phyloP scores from a whole-genome alignment of 768 basidiomycete genomes.

The Russula vinacea region DNA sequence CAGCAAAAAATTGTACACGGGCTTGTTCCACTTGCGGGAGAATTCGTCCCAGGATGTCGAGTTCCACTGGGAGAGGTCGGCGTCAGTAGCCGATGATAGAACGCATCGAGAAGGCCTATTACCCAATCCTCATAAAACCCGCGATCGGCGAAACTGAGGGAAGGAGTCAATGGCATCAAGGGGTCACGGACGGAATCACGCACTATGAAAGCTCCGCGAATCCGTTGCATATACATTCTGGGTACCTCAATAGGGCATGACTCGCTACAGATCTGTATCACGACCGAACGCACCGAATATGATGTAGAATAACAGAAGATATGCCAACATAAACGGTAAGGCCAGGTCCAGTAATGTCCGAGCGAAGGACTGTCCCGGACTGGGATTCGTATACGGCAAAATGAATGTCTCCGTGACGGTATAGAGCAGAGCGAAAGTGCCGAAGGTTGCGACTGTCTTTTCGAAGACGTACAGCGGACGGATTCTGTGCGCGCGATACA shows the following conservation, averaged over 20 bases:
- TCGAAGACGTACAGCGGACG: slow-evolving; percentile 75
- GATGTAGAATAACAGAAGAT: slow-evolving; percentile 81
- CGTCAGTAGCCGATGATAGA: not conserved
- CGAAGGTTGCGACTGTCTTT: slow-evolving; percentile 81
- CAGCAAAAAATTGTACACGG: slow-evolving; percentile 89
- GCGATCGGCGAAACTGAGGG: slow-evolving; percentile 84
- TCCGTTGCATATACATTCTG: slow-evolving; percentile 94
- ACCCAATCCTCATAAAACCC: slow-evolving; percentile 98
- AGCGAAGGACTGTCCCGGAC: slow-evolving; percentile 64
- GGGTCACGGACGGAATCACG: slow-evolving; percentile 32
- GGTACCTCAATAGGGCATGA: slow-evolving; percentile 16
- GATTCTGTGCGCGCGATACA: slow-evolving; percentile 42
- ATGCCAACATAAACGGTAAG: slow-evolving; percentile 90
- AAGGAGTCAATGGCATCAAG: not conserved
- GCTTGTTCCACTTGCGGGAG: slow-evolving; percentile 97
- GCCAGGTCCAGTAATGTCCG: slow-evolving; percentile 81
- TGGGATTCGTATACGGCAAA: slow-evolving; percentile 70
- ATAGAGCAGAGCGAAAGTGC: slow-evolving; percentile 92
- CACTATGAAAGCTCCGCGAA: slow-evolving; percentile 92
- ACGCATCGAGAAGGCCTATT: slow-evolving; percentile 23
- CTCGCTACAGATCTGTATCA: not conserved
- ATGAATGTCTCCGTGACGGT: slow-evolving; percentile 94
- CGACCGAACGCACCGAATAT: slow-evolving; percentile 60
- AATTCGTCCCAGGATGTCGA: slow-evolving; percentile 97
- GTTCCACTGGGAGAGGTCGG: slow-evolving; percentile 69